These are phyloP conservation scores for Pueraria montana DNA, from an alignment of 306 rosid species.

Conservation along the genomic window DNA sequence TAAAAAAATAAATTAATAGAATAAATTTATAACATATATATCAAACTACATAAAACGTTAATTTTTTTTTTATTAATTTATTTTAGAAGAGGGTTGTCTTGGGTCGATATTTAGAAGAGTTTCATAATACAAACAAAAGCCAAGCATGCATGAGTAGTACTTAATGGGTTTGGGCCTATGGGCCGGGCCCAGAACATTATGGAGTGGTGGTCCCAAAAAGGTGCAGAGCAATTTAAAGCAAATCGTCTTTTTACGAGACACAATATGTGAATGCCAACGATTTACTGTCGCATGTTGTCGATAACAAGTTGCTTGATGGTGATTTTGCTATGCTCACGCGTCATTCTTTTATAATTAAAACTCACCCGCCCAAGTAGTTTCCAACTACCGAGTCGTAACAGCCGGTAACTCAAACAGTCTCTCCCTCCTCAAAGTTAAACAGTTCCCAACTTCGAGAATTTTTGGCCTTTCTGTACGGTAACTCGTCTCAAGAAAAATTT, in stretches of 20 bases:
- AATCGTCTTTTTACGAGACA: neutral
- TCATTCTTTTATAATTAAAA: neutral
- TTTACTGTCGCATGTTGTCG: constrained; percentile 10
- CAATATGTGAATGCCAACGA: neutral
- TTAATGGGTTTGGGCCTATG: constrained; percentile 4
- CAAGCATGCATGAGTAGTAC: too few relatives aligned
- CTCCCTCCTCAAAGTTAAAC: neutral
- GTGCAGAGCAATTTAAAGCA: neutral
- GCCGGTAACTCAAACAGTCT: neutral
- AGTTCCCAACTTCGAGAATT: neutral
- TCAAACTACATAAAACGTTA: neutral
- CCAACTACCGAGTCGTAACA: neutral
- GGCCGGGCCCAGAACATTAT: neutral
- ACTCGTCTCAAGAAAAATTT: neutral
- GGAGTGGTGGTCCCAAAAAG: constrained; percentile 17
- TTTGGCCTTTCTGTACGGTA: neutral
- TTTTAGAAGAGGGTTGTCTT: neutral
- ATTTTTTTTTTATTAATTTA: neutral
- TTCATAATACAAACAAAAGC: neutral
- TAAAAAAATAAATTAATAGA: neutral
- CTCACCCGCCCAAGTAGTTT: neutral
- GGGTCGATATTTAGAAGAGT: neutral
- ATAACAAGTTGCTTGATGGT: neutral
- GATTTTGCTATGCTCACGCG: neutral
- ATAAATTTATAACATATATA: neutral